These are phyloP conservation scores for Metarhizium brunneum DNA, from an alignment of 2,329 filamentous ascomycete species.

Conservation along the genomic window DNA sequence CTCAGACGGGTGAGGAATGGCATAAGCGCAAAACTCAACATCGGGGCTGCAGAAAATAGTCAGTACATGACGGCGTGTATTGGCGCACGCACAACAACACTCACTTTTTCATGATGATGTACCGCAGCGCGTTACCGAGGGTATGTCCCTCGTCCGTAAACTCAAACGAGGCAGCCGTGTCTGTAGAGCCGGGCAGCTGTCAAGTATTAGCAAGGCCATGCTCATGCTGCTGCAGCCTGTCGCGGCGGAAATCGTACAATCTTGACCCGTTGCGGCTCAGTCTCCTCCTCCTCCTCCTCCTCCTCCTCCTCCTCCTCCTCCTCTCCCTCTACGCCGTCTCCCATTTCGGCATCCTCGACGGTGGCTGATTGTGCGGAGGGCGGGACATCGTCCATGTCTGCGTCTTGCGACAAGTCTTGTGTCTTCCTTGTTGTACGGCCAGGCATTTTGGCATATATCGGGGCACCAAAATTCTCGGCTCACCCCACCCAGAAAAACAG, in stretches of 20 bases:
- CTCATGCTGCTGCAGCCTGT: neutral
- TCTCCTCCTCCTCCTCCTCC: slow-evolving; percentile 32
- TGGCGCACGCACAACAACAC: slow-evolving; percentile 15
- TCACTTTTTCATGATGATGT: slow-evolving; percentile 98
- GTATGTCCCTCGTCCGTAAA: slow-evolving; percentile 93
- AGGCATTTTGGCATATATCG: slow-evolving; percentile 23
- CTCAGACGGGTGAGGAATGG: slow-evolving; percentile 94
- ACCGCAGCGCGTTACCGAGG: slow-evolving; percentile 85
- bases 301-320: slow-evolving; percentile 26
- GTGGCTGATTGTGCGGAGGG: slow-evolving; percentile 26
- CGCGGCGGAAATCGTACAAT: slow-evolving; percentile 39
- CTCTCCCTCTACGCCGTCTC: slow-evolving; percentile 26
- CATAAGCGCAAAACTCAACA: slow-evolving; percentile 97
- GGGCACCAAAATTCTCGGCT: neutral
- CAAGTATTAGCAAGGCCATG: neutral
- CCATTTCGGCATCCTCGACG: slow-evolving; percentile 24
- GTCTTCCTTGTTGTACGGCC: slow-evolving; percentile 29
- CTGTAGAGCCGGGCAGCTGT: slow-evolving; percentile 75
- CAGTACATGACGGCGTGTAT: neutral
- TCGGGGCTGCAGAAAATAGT: slow-evolving; percentile 54
- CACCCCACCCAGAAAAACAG: no score
- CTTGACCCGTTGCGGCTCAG: slow-evolving; percentile 46
- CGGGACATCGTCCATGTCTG: slow-evolving; percentile 36
- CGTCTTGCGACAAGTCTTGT: slow-evolving; percentile 23
- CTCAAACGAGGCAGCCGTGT: slow-evolving; percentile 89